Base-by-base conservation (phyloP, 1,284 basidiomycete species). In the Moesziomyces sp. region DNA sequence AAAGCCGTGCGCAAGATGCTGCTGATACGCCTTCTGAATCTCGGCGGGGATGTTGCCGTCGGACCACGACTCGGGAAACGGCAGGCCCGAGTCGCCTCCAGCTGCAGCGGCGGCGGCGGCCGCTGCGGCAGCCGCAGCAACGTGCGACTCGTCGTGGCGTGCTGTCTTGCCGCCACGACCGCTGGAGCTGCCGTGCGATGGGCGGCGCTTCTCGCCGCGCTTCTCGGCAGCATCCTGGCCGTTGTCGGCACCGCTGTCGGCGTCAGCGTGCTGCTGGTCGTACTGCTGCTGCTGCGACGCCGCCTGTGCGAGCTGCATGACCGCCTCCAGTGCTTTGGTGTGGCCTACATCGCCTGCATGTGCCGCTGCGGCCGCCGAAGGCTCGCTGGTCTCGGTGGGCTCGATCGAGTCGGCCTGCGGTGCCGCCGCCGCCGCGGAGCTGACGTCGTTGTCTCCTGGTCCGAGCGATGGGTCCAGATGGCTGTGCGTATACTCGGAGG, bases 281-380 rank as follows among this genome's bases (percentile, higher is more conserved):
- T 72, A 45, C 11, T 56, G 52, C 21, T 74, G 71, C 51, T 74
- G 71, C 50, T 74, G 71, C 10, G 71, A 74, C 2, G 71, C 71
- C 0, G 71, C 71, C 50, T 74, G 71, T 0, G 71, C 71, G 23
- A 74, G 51, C 40, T 74, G 71, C 71, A 74, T 74, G 23, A 74
- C 71, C 9, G 71, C 71, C 26, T 69, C 60, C 70, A 73, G 67
- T 11, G 70, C 70, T 13, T 57, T 46, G 6, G 44, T 24, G 35
- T 68, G 55, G 24, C 46, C 49, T 5, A 26, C 58, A 51, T 65
- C 50, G 28, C 52, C 55, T 16, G 48, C 52, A 4, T 48, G 58
- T 21, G 47, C 23, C 23, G 35, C 47, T 7, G 49, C 49, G 3
- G 58, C 19, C 1, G 42, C 8, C 11, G 52, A 5, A 14, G 52